phyloP scores from a whole-genome alignment of 139 green algal genomes.

The Chlorella sp. region DNA sequence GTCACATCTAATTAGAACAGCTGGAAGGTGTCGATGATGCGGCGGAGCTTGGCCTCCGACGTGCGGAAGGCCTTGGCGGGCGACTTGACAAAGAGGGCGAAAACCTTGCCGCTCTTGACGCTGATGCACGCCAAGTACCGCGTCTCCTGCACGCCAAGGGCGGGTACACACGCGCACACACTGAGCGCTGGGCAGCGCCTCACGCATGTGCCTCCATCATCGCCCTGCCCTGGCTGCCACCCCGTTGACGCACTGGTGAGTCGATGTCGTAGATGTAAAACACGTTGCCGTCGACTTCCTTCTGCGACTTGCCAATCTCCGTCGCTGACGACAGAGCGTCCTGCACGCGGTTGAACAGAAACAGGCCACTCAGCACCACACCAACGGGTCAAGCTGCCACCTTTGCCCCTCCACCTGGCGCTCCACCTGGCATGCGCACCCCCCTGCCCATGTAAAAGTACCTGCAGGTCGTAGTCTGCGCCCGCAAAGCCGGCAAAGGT shows the following conservation, averaged over 20 bases:
- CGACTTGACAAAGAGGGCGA: conserved; percentile 45
- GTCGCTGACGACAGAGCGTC: neutral
- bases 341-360: no score
- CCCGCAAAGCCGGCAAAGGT: conserved; percentile 76
- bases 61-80: conserved; percentile 35
- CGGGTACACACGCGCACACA: no score
- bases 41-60: conserved; percentile 42
- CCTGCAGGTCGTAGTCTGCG: conserved; percentile 82
- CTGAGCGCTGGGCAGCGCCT: no score
- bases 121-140: conserved; percentile 67
- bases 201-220: neutral
- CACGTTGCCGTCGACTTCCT: conserved; percentile 46
- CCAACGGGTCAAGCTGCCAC: neutral
- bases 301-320: conserved; percentile 13
- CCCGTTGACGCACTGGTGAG: conserved; percentile 46
- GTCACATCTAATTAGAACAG: no score
- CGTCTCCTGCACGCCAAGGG: conserved; percentile 42
- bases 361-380: no score
- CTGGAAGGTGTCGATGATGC: conserved; percentile 58
- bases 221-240: neutral
- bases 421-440: neutral
- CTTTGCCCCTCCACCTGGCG: conserved; percentile 5
- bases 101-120: conserved; percentile 69
- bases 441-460: no score
- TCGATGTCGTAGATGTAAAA: conserved; percentile 72